Evolutionary conservation across 345 rosid species (phyloP).

Genomic region (Eucalyptus tenuipes): DNA sequence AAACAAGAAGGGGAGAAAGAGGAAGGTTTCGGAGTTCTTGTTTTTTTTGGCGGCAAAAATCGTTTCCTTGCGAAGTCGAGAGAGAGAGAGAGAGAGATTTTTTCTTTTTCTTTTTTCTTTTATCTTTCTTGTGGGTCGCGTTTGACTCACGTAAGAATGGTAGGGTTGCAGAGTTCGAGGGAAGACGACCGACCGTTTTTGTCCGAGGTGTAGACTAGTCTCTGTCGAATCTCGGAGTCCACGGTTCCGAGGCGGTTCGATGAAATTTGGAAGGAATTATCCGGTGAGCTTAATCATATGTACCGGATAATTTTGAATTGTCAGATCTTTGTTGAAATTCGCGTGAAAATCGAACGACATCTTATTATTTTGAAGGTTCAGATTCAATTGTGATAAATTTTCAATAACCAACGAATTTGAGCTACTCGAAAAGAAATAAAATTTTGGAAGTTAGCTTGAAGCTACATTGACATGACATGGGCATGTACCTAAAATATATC

Average conservation of each 20-base stretch:
- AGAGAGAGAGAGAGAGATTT: neutral
- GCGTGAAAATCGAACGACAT: rapidly evolving
- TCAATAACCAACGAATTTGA: rapidly evolving
- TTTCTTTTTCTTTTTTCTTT: neutral
- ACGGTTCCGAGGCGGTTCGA: neutral
- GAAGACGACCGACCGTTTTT: neutral
- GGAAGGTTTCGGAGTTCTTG: neutral
- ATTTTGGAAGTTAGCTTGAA: rapidly evolving
- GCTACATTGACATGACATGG: rapidly evolving
- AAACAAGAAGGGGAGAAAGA: neutral
- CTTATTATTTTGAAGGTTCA: neutral
- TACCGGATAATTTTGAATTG: neutral
- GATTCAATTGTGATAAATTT: too few relatives aligned
- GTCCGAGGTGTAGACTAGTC: neutral
- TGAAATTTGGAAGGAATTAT: neutral
- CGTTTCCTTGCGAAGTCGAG: neutral
- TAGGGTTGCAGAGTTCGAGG: neutral
- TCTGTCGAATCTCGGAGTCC: neutral
- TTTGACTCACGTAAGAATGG: neutral
- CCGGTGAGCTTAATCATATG: neutral
- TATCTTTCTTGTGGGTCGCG: neutral
- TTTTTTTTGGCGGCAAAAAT: neutral
- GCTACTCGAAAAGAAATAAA: neutral
- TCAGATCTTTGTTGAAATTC: neutral
- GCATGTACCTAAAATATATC: neutral